Evolutionary conservation across 352 stramenopile genomes (phyloP), one percentile per base, ranked within the genome.

Genomic region (Discostella stelligera): DNA sequence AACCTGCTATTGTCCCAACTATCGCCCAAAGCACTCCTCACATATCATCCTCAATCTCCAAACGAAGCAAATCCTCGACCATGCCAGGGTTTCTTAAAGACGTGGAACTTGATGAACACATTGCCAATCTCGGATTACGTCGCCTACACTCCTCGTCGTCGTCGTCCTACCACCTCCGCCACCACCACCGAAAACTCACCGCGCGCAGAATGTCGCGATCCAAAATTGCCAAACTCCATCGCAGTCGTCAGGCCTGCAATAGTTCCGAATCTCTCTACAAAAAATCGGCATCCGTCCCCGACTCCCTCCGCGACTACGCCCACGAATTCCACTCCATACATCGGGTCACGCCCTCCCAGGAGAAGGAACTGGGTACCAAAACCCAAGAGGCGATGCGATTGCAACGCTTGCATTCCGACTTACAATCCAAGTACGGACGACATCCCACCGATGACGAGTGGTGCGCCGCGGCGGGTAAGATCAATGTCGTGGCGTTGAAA

Each of bases 371-470:
- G 13, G 87, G 87, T 48, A 77, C 83, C 14, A 86, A 85, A 53
- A 91, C 82, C 18, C 87, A 93, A 68, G 87, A 89, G 65, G 84
- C 84, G 5, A 85, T 89, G n/a, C 68, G 80, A 41, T 59, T 91
- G 16, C 82, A 89, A 61, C 59, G 62, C 13, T 74, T 89, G 20
- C 83, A 88, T 64, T 74, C 85, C 44, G 52, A 77, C 18, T 70
- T 91, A 8, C 46, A 66, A 30, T 50, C 52, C n/a, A 85, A 85
- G 20, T 77, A 91, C 9, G 58, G 84, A 3, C 59, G 87, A 46
- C 80, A 90, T 79, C 87, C 87, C 16, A 93, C 85, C 10, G 79
- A 93, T 70, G 80, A 91, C 41, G 87, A 93, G 67, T 93, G 87
- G 87, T 90, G 82, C 71, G 84, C 85, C 14, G 84, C 78, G 3